Evolutionary conservation across 2,329 filamentous ascomycete genomes (phyloP), one percentile per base, ranked within the genome.

Genomic region (Aureobasidium musti): DNA sequence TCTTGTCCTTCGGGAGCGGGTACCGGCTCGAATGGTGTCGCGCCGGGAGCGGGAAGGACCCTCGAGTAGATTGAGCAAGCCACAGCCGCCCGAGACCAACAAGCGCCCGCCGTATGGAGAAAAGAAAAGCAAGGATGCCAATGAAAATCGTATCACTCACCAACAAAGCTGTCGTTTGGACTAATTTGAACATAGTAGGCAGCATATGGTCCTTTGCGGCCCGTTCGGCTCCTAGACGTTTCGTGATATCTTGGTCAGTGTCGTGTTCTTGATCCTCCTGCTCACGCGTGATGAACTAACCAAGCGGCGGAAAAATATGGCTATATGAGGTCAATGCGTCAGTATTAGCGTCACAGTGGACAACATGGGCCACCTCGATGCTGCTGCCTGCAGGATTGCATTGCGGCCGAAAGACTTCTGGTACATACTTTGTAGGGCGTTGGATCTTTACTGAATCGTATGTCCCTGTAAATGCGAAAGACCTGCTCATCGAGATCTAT

Each of bases 121-220:
- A 14, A 49, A 39, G 35, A 49, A 35, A 37, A 49, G 13, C 37
- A 23, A 30, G 21, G 26, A 52, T n/a, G 14, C 13, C 14, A 10
- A 57, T 21, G 28, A 14, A 41, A 39, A 50, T 49, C 53, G 30
- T 23, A 23, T 28, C 41, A 83, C 84, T 79, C 80, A 88, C 87
- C 92, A 49, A 96, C 81, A 71, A 94, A 90, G 74, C 87, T 89
- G 60, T 84, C 80, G 28, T 80, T 81, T 13, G 92, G 91, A 75
- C 94, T 86, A 70, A 91, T 84, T 76, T 96, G 92, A 23, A 97
- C 79, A 78, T 96, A 97, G 79, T 97, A 97, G 74, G 87, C 89
- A 7, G 92, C 92, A 77, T 95, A 96, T 11, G 90, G 89, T 0
- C 91, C 91, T 78, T 97, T 96, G 65, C 90, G 86, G 23, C 92